Evolutionary conservation across 257 asterid genomes (phyloP).

Genomic region (Solanum neorickii): DNA sequence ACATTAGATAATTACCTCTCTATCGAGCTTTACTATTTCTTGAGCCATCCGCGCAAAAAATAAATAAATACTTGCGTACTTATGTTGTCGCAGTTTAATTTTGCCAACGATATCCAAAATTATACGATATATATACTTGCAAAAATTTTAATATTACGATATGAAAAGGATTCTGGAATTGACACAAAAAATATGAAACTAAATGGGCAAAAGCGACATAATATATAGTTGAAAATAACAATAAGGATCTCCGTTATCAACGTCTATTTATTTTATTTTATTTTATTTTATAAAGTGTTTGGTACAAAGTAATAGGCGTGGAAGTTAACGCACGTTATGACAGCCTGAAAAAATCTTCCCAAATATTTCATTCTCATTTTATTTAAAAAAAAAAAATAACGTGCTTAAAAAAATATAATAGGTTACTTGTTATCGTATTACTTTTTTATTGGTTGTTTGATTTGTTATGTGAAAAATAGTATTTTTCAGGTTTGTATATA

Average conservation of each 20-base stretch:
- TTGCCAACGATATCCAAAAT: not conserved
- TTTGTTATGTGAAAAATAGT: too few relatives aligned
- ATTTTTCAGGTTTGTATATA: too few relatives aligned
- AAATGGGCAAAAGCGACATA: not conserved
- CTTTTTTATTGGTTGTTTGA: too few relatives aligned
- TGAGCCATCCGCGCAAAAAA: not conserved
- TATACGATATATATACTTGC: not conserved
- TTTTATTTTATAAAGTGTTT: too few relatives aligned
- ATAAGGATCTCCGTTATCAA: not conserved
- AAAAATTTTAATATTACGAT: not conserved
- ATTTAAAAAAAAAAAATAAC: not conserved
- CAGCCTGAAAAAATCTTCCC: not conserved
- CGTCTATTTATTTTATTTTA: too few relatives aligned
- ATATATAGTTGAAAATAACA: not conserved
- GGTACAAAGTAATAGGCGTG: not conserved
- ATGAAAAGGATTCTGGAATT: not conserved
- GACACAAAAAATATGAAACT: not conserved
- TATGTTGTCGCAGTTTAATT: not conserved
- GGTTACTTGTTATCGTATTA: too few relatives aligned
- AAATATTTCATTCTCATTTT: not conserved
- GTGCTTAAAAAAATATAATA: not conserved
- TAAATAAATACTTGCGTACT: not conserved
- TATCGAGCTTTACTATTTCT: slow-evolving; percentile 18
- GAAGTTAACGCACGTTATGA: not conserved
- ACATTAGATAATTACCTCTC: slow-evolving; percentile 31